Evolutionary conservation across 495 filamentous ascomycete species (phyloP), one percentile per base, ranked within the genome.

Genomic region (Tuber indicum): DNA sequence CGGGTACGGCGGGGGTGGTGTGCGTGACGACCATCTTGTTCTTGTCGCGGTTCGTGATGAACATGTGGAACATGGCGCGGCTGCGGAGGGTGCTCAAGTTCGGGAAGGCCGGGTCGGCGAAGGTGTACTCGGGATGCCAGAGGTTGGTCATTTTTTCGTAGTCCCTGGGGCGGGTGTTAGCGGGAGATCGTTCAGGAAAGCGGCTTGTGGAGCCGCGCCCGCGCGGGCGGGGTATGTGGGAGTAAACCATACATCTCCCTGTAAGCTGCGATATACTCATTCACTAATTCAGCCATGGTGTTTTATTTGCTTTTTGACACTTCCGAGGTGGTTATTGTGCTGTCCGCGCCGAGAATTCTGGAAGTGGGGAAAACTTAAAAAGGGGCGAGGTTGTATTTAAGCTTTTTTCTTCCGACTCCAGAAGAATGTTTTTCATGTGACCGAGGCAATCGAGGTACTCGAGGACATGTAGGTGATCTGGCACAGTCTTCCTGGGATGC

Each of bases 51-150:
- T 70, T 73, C 23, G 70, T 71, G 45, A 58, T 73, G 73, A 79
- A 80, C 73, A 80, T 79, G 41, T 79, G 73, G 26, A 80, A 80
- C 73, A 80, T 70, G n/a, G 76, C 78, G 58, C 7, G 32, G 14
- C 71, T 58, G 52, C 42, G 58, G 26, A 17, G 32, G 71, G 71
- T 76, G 46, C 71, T 73, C 32, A 74, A 9, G 46, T 77, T n/a
- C 0, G 77, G 75, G 62, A 80, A 80, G 23, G 73, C 73, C 3
- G 77, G 76, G 26, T 80, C 78, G 10, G 77, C 72, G 36, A 80
- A 80, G 14, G 74, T 74, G 21, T 79, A 80, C 14, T 79, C 58
- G 26, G 78, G 77, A 26, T 80, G 78, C 73, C 52, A 79, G 73
- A 79, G 45, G 72, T 58, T 23, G 16, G 77, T 43, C 6, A 80